A percentile compares a stretch with the other conserved stretches of the same genome.
These are phyloP conservation scores for Adansonia grandidieri DNA, from an alignment of 441 rosid species.

Conservation along the genomic window DNA sequence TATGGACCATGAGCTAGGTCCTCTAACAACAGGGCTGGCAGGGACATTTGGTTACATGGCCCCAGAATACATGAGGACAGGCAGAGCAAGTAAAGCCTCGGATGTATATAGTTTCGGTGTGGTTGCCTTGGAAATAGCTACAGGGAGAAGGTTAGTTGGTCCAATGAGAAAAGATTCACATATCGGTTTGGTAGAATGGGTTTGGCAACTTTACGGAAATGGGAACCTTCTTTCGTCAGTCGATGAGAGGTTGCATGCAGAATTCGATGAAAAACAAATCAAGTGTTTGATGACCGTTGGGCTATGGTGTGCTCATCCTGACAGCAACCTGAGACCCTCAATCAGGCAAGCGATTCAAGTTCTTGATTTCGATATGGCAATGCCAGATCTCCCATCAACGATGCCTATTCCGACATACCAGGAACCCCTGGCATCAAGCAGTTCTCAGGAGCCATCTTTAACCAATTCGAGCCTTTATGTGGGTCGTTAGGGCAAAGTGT, in stretches of 20 bases:
- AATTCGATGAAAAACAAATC: conserved; percentile 29
- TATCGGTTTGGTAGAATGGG: conserved; percentile 42
- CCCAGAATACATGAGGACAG: conserved; percentile 52
- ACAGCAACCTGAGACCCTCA: conserved; percentile 37
- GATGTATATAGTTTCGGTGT: conserved; percentile 58
- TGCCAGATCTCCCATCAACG: conserved; percentile 47
- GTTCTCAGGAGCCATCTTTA: too few relatives aligned
- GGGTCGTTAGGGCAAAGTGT: too few relatives aligned
- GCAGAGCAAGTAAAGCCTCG: conserved; percentile 51
- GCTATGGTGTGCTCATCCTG: conserved; percentile 51
- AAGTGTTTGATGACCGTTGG: conserved; percentile 42
- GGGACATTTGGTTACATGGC: conserved; percentile 64
- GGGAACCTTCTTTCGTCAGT: conserved; percentile 33
- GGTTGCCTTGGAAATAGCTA: conserved; percentile 47
- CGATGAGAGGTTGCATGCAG: conserved; percentile 34
- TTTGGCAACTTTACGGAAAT: conserved; percentile 46
- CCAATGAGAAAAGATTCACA: conserved; percentile 18
- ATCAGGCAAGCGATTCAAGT: conserved; percentile 57
- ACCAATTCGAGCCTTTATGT: too few relatives aligned
- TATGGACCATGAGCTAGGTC: conserved; percentile 56
- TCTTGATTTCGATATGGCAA: conserved; percentile 43
- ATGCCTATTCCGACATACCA: conserved; percentile 46
- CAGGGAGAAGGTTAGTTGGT: conserved; percentile 41
- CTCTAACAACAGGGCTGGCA: conserved; percentile 51
- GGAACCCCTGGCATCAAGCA: conserved; percentile 9